These are phyloP conservation scores for Sporothrix brunneoviolacea DNA, from an alignment of 2,329 filamentous ascomycete genomes.

Conservation along the genomic window DNA sequence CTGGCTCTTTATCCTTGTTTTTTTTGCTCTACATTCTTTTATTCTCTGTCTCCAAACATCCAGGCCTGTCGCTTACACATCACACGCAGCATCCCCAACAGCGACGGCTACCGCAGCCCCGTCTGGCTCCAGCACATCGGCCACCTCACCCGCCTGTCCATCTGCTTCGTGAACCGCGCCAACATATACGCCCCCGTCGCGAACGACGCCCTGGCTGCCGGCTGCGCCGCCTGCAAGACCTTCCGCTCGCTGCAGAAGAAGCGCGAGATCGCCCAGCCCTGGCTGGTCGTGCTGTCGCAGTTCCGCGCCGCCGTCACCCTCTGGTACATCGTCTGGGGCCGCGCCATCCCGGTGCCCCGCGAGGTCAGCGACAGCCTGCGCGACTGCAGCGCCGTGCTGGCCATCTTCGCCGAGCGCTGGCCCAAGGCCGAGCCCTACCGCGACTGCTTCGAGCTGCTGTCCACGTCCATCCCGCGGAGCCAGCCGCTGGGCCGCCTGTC, in stretches of 20 bases:
- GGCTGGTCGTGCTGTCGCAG: conserved; percentile 11
- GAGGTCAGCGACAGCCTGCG: conserved; percentile 25
- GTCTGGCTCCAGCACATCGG: conserved; percentile 11
- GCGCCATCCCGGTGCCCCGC: conserved; percentile 1
- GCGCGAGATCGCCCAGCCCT: conserved; percentile 8
- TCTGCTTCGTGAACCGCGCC: background rate
- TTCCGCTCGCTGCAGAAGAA: conserved; percentile 9
- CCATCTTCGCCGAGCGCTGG: conserved; percentile 31
- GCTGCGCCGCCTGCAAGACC: conserved; percentile 3
- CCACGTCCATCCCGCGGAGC: conserved; percentile 10
- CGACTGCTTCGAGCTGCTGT: conserved; percentile 30
- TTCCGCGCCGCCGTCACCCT: conserved; percentile 11
- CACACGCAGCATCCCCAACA: conserved; percentile 3
- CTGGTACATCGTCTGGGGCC: conserved; percentile 12
- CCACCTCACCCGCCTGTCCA: conserved; percentile 8
- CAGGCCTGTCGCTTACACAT: background rate
- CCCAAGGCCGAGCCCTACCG: conserved; percentile 28
- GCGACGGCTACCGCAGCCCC: conserved; percentile 11
- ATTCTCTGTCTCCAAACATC: background rate
- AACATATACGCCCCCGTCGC: conserved; percentile 1
- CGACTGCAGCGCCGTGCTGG: conserved; percentile 30
- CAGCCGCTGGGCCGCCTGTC: conserved; percentile 3
- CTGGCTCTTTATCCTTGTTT: background rate
- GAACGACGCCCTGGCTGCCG: background rate
- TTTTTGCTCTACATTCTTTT: background rate